Conservation (phyloP, 2,329 filamentous ascomycete genomes). For the Fusarium sulawesiense region DNA sequence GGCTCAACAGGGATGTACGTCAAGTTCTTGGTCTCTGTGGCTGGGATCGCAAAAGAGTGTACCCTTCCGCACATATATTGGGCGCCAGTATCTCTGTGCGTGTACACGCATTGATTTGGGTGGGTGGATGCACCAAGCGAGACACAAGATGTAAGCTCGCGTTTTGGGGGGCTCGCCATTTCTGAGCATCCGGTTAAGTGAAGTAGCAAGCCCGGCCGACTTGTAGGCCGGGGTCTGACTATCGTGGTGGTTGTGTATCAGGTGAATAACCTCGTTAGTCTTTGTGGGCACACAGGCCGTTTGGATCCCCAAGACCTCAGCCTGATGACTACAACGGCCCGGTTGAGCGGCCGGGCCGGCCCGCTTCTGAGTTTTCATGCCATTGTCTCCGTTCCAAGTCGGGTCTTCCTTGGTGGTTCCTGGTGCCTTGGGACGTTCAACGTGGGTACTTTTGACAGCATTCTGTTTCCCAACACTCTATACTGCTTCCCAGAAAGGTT, state of each 20-base stretch:
- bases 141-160: conserved; percentile 32
- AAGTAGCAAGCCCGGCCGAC: conserved; percentile 31
- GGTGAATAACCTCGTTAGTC: conserved; percentile 11
- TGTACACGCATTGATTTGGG: conserved; percentile 26
- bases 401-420: conserved; percentile 2
- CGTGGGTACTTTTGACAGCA: not conserved
- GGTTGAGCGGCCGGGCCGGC: conserved; percentile 43
- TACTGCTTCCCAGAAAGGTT: not conserved
- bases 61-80: conserved; percentile 34
- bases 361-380: conserved; percentile 38
- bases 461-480: not conserved
- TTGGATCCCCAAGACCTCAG: conserved; percentile 9
- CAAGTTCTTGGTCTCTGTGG: conserved; percentile 34
- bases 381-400: conserved; percentile 14
- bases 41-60: conserved; percentile 35
- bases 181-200: conserved; percentile 28
- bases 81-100: conserved; percentile 22
- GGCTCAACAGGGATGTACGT: conserved; percentile 40
- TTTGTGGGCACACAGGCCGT: conserved; percentile 27
- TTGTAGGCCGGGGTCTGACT: conserved; percentile 29
- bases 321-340: conserved; percentile 41
- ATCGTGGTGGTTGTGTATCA: conserved; percentile 22
- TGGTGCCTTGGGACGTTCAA: conserved; percentile 3
- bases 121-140: conserved; percentile 37
- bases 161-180: conserved; percentile 29